Evolutionary conservation across 768 basidiomycete species (phyloP), one percentile per base, ranked within the genome.

Genomic region (Phanerodontia chrysosporium): DNA sequence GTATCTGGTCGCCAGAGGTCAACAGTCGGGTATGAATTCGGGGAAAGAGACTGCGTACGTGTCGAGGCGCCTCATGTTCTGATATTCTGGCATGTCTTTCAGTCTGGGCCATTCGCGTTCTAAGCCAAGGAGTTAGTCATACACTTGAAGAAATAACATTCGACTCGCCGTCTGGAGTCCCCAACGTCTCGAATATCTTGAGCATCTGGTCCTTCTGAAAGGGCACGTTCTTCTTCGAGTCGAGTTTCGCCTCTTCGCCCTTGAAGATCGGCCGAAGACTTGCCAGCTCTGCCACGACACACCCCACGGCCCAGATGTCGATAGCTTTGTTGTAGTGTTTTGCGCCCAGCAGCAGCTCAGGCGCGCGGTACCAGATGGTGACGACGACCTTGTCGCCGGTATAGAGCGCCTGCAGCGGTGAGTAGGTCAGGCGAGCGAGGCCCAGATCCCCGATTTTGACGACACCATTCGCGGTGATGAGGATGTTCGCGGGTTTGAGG

Each of bases 401-500:
- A 69, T 92, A 94, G 1, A 99, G 78, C 1, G 90, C 88, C 64
- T 97, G 95, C 1, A 99, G 79, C 6, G 97, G 97, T 60, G 93
- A 86, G 67, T 94, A 89, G 58, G 91, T 88, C 29, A 98, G 80
- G 30, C 97, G 83, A 0, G 97, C 97, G 16, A 99, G 84, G 24
- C 97, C 97, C 1, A 98, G 78, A 70, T 99, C 97, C n/a, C 95
- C 97, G 53, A 99, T 98, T 74, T 98, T 98, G 67, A 98, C 92
- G 25, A 90, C 82, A 1, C 95, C 96, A 10, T 74, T 67, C 16
- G 90, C 84, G 13, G 87, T 97, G 59, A 99, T 95, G 59, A 98
- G 90, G 73, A 99, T 98, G 69, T 99, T 99, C 14, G 97, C 96
- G 0, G 96, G 97, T 74, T 99, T 99, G 64, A 99, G 84, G 72